Base-by-base conservation (phyloP, 768 basidiomycete species). In the Mycena capillaripes region DNA sequence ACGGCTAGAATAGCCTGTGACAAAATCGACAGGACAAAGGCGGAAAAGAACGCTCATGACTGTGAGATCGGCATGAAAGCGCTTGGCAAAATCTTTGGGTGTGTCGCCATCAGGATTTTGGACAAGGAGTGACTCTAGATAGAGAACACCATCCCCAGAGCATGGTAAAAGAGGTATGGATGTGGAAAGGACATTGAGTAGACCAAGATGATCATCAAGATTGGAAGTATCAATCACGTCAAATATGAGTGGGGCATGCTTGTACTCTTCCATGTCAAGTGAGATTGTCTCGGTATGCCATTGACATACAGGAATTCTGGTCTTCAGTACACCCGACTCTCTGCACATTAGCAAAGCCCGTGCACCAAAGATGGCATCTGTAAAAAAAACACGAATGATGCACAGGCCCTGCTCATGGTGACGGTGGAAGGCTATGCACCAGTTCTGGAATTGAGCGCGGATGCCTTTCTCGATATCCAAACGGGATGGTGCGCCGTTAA, bases 221-320 rank as follows among this genome's bases (percentile, higher is more conserved):
- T 89, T 88, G 29, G 88, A 89, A 3, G 88, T 86, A 42, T 89
- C 87, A 40, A 89, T 84, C 61, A 86, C 81, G 70, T 86, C 79
- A 74, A 89, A 89, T 2, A 62, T 48, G 21, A 77, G 38, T 2
- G 87, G 87, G 7, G 85, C 67, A 36, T 44, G 3, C 23, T 44
- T 25, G 46, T 72, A 72, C n/a, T 72, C 71, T 19, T 34, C 46
- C 14, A 36, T 40, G 55, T 73, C 50, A 29, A 73, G 50, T 81
- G 25, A 67, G 30, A 38, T 53, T 19, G 25, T 42, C 12, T 69
- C 27, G 8, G 67, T 55, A 17, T 25, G 82, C 86, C 85, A 88
- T 10, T 78, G 77, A 2, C 76, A 73, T 40, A 79, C 71, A 63
- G 84, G 84, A 12, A 83, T 69, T 6, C 80, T 78, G 1, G 82